Evolutionary conservation across 2,329 filamentous ascomycete genomes (phyloP).

Genomic region (Sclerotinia minor): DNA sequence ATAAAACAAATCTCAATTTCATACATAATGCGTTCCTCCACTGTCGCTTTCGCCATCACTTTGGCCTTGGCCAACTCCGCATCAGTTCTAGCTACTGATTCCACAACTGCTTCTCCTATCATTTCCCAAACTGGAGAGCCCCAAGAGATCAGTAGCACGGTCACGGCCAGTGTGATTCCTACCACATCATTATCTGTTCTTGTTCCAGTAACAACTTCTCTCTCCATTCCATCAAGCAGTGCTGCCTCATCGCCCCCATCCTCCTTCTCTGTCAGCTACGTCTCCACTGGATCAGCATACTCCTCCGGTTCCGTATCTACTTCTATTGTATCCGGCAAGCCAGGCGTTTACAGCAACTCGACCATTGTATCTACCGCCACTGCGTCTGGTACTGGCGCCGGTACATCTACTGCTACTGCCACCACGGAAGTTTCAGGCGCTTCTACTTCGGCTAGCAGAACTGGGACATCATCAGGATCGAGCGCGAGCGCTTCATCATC

Average conservation of each 20-base stretch:
- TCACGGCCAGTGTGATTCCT: background rate
- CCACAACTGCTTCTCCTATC: background rate
- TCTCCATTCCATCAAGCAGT: background rate
- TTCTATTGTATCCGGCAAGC: conserved; percentile 11
- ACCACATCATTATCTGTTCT: background rate
- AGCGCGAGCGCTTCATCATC: background rate
- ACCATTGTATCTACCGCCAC: conserved; percentile 15
- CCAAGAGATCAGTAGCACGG: background rate
- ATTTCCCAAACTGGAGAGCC: conserved; percentile 9
- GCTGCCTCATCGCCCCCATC: background rate
- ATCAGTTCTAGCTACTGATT: conserved; percentile 20
- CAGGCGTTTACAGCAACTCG: conserved; percentile 19
- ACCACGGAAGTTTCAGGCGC: conserved; percentile 10
- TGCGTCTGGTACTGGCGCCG: background rate
- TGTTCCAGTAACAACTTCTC: background rate
- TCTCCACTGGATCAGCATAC: background rate
- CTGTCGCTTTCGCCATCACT: conserved; percentile 19
- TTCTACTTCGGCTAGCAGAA: background rate
- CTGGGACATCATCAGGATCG: background rate
- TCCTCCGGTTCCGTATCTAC: background rate
- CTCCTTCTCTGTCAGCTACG: background rate
- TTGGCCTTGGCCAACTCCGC: conserved; percentile 19
- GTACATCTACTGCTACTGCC: conserved; percentile 17
- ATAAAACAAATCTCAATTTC: conserved; percentile 9
- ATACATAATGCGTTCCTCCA: conserved; percentile 24